phyloP scores from a whole-genome alignment of 192 early-diverging fungal species.

The Gorgonomyces haynaldii region DNA sequence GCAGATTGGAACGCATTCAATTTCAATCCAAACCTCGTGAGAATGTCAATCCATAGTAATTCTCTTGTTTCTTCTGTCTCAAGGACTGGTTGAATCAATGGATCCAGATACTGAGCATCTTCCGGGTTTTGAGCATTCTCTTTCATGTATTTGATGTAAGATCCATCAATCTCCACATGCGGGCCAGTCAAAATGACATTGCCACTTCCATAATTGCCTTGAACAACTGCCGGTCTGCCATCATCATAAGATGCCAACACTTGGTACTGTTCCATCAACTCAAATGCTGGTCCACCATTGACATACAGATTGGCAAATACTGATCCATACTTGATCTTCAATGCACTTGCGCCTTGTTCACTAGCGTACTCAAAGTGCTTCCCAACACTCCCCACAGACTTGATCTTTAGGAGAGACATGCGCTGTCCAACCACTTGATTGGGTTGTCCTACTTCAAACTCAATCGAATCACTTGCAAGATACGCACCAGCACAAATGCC shows the following conservation, averaged over 20 bases:
- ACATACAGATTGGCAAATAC: slow-evolving; percentile 17
- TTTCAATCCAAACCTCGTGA: not conserved
- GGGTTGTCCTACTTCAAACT: slow-evolving; percentile 59
- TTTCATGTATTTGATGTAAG: not conserved
- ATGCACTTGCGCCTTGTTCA: slow-evolving; percentile 62
- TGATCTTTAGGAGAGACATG: slow-evolving; percentile 57
- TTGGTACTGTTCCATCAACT: slow-evolving; percentile 1
- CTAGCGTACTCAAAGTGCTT: slow-evolving; percentile 76
- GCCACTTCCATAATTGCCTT: slow-evolving; percentile 51
- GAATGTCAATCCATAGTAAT: not conserved
- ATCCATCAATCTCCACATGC: slow-evolving; percentile 55
- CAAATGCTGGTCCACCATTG: slow-evolving; percentile 42
- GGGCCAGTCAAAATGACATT: slow-evolving; percentile 58
- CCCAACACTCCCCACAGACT: slow-evolving; percentile 59
- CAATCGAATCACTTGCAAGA: slow-evolving; percentile 56
- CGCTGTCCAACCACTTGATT: slow-evolving; percentile 63
- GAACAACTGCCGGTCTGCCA: slow-evolving; percentile 44
- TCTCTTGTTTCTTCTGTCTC: not conserved
- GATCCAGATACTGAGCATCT: not conserved
- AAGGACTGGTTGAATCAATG: not conserved
- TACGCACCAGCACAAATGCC: slow-evolving; percentile 92
- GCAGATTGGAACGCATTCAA: no score
- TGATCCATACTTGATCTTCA: slow-evolving; percentile 19
- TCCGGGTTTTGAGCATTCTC: not conserved
- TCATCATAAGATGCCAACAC: slow-evolving; percentile 30